Evolutionary conservation across 2,329 filamentous ascomycete species (phyloP).

Genomic region (Elsinoe arachidis): DNA sequence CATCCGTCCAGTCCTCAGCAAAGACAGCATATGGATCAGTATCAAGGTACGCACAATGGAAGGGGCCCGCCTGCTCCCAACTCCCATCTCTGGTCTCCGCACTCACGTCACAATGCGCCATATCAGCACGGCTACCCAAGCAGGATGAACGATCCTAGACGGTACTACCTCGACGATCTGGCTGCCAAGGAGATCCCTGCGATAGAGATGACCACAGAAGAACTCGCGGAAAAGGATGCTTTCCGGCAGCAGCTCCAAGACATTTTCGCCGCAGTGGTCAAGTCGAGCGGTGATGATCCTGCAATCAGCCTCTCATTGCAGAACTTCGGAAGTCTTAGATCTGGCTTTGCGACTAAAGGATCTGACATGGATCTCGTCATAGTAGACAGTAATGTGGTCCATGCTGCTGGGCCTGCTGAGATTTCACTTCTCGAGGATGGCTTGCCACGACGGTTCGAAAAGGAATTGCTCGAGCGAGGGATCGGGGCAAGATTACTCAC

Average conservation of each 20-base stretch:
- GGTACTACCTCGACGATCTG: constrained; percentile 35
- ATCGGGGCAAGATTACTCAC: constrained; percentile 70
- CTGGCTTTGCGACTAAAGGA: constrained; percentile 78
- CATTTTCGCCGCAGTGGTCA: constrained; percentile 54
- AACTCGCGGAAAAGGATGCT: constrained; percentile 61
- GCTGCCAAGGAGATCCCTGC: constrained; percentile 43
- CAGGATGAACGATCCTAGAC: constrained; percentile 27
- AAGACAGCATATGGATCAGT: no score
- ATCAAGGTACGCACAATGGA: no score
- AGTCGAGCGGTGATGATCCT: constrained; percentile 42
- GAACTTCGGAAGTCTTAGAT: constrained; percentile 74
- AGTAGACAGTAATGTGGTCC: constrained; percentile 35
- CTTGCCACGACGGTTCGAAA: constrained; percentile 67
- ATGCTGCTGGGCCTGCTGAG: constrained; percentile 18
- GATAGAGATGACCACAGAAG: constrained; percentile 54
- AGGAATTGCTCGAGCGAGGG: constrained; percentile 60
- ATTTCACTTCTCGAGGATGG: constrained; percentile 41
- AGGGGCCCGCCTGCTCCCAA: neutral
- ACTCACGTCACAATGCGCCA: neutral
- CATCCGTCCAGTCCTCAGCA: neutral
- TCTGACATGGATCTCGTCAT: constrained; percentile 87
- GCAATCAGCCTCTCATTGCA: constrained; percentile 52
- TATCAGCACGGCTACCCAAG: constrained; percentile 12
- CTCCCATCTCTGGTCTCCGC: neutral
- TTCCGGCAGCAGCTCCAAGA: constrained; percentile 59